Percentiles rank a stretch among this genome's conserved stretches.
These are phyloP conservation scores for Warburgia ugandensis DNA, from an alignment of 164 flowering plant genomes.

Conservation along the genomic window DNA sequence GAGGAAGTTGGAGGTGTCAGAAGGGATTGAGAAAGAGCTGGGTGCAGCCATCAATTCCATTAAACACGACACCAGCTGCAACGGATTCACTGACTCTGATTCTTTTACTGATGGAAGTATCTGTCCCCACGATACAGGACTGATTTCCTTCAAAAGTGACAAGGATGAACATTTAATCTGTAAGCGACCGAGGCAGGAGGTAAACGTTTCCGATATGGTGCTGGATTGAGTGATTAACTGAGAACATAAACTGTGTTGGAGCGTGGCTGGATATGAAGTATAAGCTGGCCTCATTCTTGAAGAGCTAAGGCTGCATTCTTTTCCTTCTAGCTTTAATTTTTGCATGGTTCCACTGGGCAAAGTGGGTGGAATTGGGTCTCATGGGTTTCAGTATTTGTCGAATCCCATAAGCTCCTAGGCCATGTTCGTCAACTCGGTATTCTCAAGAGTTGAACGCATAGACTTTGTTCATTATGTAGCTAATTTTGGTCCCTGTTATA, in stretches of 20 bases:
- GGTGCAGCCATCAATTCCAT: slow-evolving; percentile 30
- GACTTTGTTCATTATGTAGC: too few relatives aligned
- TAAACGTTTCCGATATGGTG: neutral
- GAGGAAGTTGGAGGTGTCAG: neutral
- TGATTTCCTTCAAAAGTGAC: neutral
- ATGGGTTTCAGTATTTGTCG: slow-evolving; percentile 8
- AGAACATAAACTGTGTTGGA: too few relatives aligned
- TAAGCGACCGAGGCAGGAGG: neutral
- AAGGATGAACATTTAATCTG: neutral
- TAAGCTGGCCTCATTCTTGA: neutral
- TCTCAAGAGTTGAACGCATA: too few relatives aligned
- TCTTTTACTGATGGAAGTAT: neutral
- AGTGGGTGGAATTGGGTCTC: slow-evolving; percentile 2
- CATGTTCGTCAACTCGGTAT: too few relatives aligned
- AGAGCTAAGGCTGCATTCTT: neutral
- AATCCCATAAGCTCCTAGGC: slow-evolving; percentile 4
- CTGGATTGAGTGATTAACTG: too few relatives aligned
- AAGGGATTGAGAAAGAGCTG: slow-evolving; percentile 44
- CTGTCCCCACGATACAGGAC: neutral
- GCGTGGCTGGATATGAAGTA: too few relatives aligned
- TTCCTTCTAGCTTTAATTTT: neutral
- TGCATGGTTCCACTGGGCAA: slow-evolving; percentile 8
- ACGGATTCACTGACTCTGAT: neutral
- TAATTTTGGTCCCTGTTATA: too few relatives aligned
- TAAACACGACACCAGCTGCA: neutral